Evolutionary conservation across 1,139 yeast species (phyloP).

Genomic region (Yamadazyma pseudoaaseri): DNA sequence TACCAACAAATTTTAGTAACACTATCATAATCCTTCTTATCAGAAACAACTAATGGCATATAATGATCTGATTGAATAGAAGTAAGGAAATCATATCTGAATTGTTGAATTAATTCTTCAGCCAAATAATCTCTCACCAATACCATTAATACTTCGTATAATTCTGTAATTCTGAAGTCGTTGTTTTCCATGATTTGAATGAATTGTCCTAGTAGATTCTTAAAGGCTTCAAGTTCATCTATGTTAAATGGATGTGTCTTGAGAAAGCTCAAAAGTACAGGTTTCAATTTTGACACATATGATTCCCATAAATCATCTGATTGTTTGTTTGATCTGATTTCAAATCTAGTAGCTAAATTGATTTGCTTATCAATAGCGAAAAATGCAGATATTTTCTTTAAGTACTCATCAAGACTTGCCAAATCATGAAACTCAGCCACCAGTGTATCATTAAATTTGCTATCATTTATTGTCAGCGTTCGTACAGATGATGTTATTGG

Average conservation of each 20-base stretch:
- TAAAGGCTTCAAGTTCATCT: conserved; percentile 35
- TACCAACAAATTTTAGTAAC: conserved; percentile 72
- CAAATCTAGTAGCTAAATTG: conserved; percentile 54
- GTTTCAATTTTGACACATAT: conserved; percentile 56
- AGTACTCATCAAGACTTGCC: conserved; percentile 45
- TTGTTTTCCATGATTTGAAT: conserved; percentile 76
- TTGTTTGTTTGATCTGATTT: conserved; percentile 52
- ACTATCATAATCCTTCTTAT: conserved; percentile 57
- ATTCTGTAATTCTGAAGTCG: conserved; percentile 57
- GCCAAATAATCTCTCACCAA: conserved; percentile 63
- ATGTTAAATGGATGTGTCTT: conserved; percentile 28
- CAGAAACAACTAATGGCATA: conserved; percentile 77
- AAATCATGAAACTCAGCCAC: conserved; percentile 22
- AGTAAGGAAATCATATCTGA: conserved; percentile 59
- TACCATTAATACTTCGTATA: conserved; percentile 61
- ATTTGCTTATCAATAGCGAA: conserved; percentile 73
- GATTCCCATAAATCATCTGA: conserved; percentile 81
- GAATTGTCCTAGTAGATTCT: conserved; percentile 68
- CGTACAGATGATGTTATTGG: conserved; percentile 48
- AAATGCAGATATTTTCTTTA: conserved; percentile 71
- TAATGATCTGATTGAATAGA: conserved; percentile 79
- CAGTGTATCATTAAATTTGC: conserved; percentile 15
- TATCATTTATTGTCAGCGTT: conserved; percentile 11
- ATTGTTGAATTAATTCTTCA: conserved; percentile 52
- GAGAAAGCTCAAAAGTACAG: conserved; percentile 44